Conservation (phyloP, 257 asterid species). For the Fraxinus anomala region DNA sequence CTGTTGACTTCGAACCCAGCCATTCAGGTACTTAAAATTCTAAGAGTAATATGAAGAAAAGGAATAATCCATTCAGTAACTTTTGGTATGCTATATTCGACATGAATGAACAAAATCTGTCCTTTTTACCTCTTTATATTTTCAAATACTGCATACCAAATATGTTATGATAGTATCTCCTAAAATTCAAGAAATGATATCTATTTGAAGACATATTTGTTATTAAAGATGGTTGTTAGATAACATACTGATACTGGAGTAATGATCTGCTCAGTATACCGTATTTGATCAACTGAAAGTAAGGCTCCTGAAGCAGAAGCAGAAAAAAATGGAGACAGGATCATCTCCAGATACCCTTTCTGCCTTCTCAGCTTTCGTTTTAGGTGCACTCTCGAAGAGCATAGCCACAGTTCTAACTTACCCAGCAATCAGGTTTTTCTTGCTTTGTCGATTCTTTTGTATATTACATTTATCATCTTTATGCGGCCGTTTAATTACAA, state of each 20-base stretch:
- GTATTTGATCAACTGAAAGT: conserved; percentile 84
- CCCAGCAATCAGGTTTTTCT: conserved; percentile 68
- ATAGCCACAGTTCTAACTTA: conserved; percentile 82
- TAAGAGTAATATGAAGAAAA: conserved; percentile 1
- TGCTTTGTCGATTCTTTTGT: neutral
- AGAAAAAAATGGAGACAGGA: conserved; percentile 33
- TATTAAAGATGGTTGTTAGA: neutral
- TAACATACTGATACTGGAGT: conserved; percentile 6
- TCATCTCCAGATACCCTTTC: conserved; percentile 70
- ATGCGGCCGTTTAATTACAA: neutral
- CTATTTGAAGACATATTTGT: neutral
- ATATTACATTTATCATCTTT: neutral
- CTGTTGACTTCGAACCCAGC: conserved; percentile 86
- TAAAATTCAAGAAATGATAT: neutral
- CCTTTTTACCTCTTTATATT: neutral
- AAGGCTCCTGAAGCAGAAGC: conserved; percentile 52
- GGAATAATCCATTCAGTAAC: neutral
- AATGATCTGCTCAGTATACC: conserved; percentile 60
- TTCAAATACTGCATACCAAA: neutral
- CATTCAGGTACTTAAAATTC: conserved; percentile 65
- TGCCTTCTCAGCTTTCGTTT: conserved; percentile 74
- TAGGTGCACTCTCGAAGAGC: conserved; percentile 84
- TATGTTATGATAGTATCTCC: neutral
- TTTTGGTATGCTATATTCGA: neutral
- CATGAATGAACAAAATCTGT: neutral